Evolutionary conservation across 2,329 filamentous ascomycete species (phyloP).

Genomic region (Chalaropsis ovoidea): DNA sequence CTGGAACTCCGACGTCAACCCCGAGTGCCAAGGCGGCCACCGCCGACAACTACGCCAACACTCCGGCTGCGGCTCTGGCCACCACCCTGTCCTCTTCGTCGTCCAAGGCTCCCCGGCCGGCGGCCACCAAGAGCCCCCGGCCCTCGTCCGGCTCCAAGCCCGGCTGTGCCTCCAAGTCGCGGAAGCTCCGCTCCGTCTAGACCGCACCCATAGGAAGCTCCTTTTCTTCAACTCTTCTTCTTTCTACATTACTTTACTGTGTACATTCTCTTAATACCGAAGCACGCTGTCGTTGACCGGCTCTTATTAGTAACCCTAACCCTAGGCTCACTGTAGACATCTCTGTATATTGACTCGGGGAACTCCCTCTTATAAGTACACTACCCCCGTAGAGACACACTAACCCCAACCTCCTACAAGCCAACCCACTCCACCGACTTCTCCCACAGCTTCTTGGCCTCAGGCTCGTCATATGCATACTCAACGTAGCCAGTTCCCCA

Average conservation of each 20-base stretch:
- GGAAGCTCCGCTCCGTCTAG: background rate
- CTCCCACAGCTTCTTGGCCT: conserved; percentile 27
- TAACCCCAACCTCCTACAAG: background rate
- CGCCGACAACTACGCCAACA: background rate
- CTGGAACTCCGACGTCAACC: background rate
- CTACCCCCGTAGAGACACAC: no score
- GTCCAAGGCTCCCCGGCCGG: background rate
- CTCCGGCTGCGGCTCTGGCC: background rate
- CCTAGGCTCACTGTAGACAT: background rate
- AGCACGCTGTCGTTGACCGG: background rate
- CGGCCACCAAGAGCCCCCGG: background rate
- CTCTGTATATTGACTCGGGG: no score
- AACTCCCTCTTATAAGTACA: no score
- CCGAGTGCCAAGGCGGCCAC: background rate
- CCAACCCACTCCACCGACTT: conserved; percentile 25
- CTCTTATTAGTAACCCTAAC: background rate
- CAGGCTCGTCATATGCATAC: conserved; percentile 18
- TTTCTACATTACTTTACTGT: background rate
- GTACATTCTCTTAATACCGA: background rate
- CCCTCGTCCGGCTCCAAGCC: background rate
- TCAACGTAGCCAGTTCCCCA: background rate
- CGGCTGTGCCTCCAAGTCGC: background rate
- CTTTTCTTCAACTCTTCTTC: background rate
- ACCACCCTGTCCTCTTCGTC: background rate
- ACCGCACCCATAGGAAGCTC: background rate